Evolutionary conservation across 768 basidiomycete genomes (phyloP), one percentile per base, ranked within the genome.

Genomic region (Baorangia bicolor): DNA sequence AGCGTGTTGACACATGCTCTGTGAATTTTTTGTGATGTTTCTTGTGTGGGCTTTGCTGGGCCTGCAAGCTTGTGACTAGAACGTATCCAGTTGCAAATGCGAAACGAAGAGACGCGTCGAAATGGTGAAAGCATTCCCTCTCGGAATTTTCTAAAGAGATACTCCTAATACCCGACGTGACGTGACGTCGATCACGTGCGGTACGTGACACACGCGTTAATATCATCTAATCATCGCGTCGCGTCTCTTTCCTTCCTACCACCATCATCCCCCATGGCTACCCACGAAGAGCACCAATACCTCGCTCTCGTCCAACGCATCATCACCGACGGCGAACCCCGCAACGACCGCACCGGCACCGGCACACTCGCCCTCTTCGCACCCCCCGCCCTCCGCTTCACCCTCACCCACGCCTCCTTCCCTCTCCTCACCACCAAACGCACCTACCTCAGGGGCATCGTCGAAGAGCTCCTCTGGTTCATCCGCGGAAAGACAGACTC

Each of bases 401-500:
- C 90, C 16, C 87, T 98, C 53, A 74, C 81, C 7, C 69, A 89
- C 69, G 75, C 79, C 49, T 83, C 86, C 5, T 78, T 99, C 4
- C 96, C 96, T 4, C 83, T 98, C 14, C 78, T 98, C 37, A 98
- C 96, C 20, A 99, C 96, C 0, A 99, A 99, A 71, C 86, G 91
- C 56, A 96, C 94, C 4, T 98, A 97, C 68, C 74, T 90, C 25
- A 87, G 91, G 28, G 96, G 93, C 0, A 95, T 99, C 38, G 73
- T 92, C 21, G 94, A 95, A 67, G 96, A 98, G 63, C 84, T 99
- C 1, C 78, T 98, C 8, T 99, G 96, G 96, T 99, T 99, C 66
- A 74, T 97, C 16, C 76, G 78, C 35, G 95, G 96, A 1, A 80
- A 78, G 9, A 98, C 95, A 0, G 93, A 97, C 73, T 84, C 90